phyloP scores from a whole-genome alignment of 768 basidiomycete genomes.

The Agrocybe chaxingu region DNA sequence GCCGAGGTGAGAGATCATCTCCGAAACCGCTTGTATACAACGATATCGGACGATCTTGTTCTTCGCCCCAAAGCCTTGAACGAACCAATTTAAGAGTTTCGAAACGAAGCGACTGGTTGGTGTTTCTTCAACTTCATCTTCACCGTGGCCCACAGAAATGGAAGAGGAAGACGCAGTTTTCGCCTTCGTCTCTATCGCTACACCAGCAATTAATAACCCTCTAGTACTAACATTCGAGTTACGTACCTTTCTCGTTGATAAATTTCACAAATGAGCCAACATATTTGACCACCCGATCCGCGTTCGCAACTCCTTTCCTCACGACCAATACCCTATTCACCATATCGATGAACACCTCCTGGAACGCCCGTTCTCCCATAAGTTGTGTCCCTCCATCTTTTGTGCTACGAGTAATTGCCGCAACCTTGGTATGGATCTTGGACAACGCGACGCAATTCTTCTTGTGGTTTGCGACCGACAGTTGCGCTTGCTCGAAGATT shows the following conservation, averaged over 20 bases:
- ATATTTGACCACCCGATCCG: slow-evolving; percentile 84
- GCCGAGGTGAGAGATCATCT: slow-evolving; percentile 81
- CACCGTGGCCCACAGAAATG: slow-evolving; percentile 10
- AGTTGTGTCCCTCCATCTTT: slow-evolving; percentile 43
- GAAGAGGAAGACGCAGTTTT: slow-evolving; percentile 23
- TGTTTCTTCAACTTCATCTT: slow-evolving; percentile 54
- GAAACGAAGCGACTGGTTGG: slow-evolving; percentile 65
- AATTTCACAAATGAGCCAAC: slow-evolving; percentile 81
- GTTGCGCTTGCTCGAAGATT: slow-evolving; percentile 79
- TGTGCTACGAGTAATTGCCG: slow-evolving; percentile 46
- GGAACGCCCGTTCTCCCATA: slow-evolving; percentile 78
- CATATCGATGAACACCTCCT: slow-evolving; percentile 71
- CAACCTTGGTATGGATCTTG: slow-evolving; percentile 75
- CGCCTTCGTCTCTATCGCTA: slow-evolving; percentile 28
- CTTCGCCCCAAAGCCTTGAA: slow-evolving; percentile 84
- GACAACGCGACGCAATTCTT: slow-evolving; percentile 88
- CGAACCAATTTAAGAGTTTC: slow-evolving; percentile 65
- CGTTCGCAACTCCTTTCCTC: slow-evolving; percentile 84
- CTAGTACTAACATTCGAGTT: slow-evolving; percentile 12
- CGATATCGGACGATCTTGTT: slow-evolving; percentile 88
- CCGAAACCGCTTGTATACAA: slow-evolving; percentile 75
- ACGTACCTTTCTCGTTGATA: slow-evolving; percentile 74
- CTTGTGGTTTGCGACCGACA: slow-evolving; percentile 80
- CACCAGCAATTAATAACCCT: background rate
- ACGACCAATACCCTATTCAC: slow-evolving; percentile 67